Evolutionary conservation across 345 rosid genomes (phyloP), one percentile per base, ranked within the genome.

Genomic region (Linum usitatissimum): DNA sequence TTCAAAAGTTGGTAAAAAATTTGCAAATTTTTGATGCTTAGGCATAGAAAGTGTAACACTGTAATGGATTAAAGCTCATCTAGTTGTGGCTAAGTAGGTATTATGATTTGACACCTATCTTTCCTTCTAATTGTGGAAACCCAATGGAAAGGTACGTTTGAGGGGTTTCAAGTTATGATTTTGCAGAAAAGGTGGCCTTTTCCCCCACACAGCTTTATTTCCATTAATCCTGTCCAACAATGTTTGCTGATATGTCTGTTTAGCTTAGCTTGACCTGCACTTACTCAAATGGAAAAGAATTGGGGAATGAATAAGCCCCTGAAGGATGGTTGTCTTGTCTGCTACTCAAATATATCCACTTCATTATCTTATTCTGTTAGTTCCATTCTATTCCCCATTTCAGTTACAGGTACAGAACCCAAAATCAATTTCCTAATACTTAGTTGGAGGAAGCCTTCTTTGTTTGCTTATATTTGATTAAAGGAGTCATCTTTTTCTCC

Each of bases 181-280:
- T 55, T 31, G 48, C 30, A 30, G 60, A 64, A 23, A 58, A 40
- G 48, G 10, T 40, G 5, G 69, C 72, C 81, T 70, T 69, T 75
- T 62, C 48, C 48, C 48, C 45, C 48, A 9, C 4, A 12, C 61
- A 55, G 31, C 66, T 59, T 68, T 58, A 66, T 71, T 67, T 57
- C 55, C 55, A 77, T 59, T 65, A 74, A 72, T 73, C 71, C 18
- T 79, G 78, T 71, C 80, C 48, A 77, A 60, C 1, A 70, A 53
- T 42, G 53, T 54, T 67, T 66, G 65, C 78, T 69, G 74, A 79
- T 84, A 77, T 58, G 68, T 64, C 73, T 63, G 30, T 84, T 68
- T 72, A 63, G 71, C 77, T 80, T 80, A 77, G 73, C 80, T 23
- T 23, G 28, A 0, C 28, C 28, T 23, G 28, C 28, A 77, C 67